Evolutionary conservation across 2,329 filamentous ascomycete species (phyloP).

Genomic region (Bipolaris gigantea): DNA sequence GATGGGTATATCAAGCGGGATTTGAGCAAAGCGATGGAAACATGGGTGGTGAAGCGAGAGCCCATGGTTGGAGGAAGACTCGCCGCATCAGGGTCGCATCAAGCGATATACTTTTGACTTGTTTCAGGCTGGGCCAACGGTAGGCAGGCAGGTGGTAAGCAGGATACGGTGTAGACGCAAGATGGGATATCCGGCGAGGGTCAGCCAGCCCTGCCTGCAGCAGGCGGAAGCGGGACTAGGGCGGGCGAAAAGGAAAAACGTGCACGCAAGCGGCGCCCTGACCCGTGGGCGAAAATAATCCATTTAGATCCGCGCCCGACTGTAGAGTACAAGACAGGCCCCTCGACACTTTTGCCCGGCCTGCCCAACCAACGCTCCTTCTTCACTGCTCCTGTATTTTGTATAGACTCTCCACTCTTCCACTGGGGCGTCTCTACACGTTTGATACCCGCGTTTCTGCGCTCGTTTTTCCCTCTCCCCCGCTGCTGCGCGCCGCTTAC

Average conservation of each 20-base stretch:
- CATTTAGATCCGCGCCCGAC: conserved; percentile 30
- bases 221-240: conserved; percentile 14
- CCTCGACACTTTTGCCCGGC: conserved; percentile 12
- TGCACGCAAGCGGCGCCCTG: conserved; percentile 18
- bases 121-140: conserved; percentile 11
- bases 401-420: conserved; percentile 38
- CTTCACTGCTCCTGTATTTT: conserved; percentile 23
- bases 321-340: conserved; percentile 21
- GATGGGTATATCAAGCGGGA: conserved; percentile 23
- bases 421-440: conserved; percentile 25
- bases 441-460: conserved; percentile 25
- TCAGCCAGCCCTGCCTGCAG: conserved; percentile 10
- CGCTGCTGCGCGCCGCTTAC: conserved; percentile 17
- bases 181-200: conserved; percentile 7
- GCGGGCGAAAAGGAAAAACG: conserved; percentile 23
- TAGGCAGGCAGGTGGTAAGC: conserved; percentile 6
- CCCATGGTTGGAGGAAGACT: neutral
- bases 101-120: conserved; percentile 2
- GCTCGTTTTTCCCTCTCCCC: neutral
- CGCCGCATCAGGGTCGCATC: conserved; percentile 4
- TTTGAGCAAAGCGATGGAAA: conserved; percentile 10
- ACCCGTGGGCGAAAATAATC: conserved; percentile 24
- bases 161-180: conserved; percentile 12
- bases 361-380: conserved; percentile 21
- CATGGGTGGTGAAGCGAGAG: neutral